Evolutionary conservation across 108 stramenopile species (phyloP), one percentile per base, ranked within the genome.

Genomic region (Skeletonema tropicum): DNA sequence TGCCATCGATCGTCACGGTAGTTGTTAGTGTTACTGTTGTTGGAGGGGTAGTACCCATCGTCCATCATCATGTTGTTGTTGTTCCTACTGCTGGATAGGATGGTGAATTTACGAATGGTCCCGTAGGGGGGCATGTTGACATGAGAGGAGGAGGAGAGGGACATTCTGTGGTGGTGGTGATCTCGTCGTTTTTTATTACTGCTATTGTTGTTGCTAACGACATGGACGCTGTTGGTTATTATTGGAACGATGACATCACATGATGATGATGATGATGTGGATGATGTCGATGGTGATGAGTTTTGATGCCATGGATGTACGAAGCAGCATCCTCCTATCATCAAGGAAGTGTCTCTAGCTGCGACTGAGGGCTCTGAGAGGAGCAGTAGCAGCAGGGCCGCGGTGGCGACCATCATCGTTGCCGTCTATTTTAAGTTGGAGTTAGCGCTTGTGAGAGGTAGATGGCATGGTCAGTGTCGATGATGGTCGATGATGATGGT

Each of bases 51-150:
- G 23, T 55, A 55, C 0, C 52, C 52, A 55, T 55, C 52, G 23
- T 55, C 52, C 52, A 55, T 55, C 52, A 55, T 55, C 52, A 55
- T 55, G 23, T 55, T 55, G 52, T 55, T 55, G 52, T 55, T 55
- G 23, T 55, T 55, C 19, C 23, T 55, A 23, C 52, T 23, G 9
- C 21, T 23, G 0, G 52, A 55, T 55, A 55, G 23, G 6, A 55
- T 55, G 7, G 52, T 55, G 52, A 55, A 55, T 55, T 55, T 55
- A 23, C 52, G 52, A 5, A 55, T 55, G 23, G 52, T 55, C 7
- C 52, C 52, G 10, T 55, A 55, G 21, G 52, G 52, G 3, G 52
- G 52, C 7, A 55, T 8, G 7, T 55, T 55, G 23, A 55, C 52
- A 23, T 55, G 23, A 1, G 52, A 55, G 6, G 52, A 55, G 5